Evolutionary conservation across 768 basidiomycete genomes (phyloP).

Genomic region (Pleurotus djamor): DNA sequence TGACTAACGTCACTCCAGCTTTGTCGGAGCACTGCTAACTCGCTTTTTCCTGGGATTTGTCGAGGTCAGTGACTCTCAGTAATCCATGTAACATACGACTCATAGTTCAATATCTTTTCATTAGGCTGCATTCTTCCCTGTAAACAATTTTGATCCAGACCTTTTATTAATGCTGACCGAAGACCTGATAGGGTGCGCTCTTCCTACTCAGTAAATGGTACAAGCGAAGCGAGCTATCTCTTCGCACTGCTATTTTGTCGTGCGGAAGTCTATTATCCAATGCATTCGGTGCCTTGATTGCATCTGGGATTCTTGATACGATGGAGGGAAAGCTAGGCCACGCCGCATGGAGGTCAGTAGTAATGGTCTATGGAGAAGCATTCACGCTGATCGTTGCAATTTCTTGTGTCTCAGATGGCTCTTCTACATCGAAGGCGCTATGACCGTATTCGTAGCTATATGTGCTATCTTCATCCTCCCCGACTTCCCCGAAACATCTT

Average conservation of each 20-base stretch:
- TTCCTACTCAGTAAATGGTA: slow-evolving; percentile 73
- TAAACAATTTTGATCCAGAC: not conserved
- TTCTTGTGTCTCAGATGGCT: slow-evolving; percentile 48
- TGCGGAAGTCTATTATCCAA: slow-evolving; percentile 79
- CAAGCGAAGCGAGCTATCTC: slow-evolving; percentile 66
- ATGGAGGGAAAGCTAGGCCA: slow-evolving; percentile 72
- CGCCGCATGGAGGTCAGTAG: slow-evolving; percentile 65
- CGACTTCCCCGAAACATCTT: slow-evolving; percentile 59
- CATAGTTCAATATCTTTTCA: slow-evolving; percentile 11
- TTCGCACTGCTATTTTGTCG: slow-evolving; percentile 63
- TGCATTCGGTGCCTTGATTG: slow-evolving; percentile 79
- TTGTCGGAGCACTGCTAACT: slow-evolving; percentile 59
- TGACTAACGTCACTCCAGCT: slow-evolving; percentile 33
- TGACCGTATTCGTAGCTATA: slow-evolving; percentile 51
- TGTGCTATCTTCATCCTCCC: slow-evolving; percentile 65
- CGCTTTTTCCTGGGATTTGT: slow-evolving; percentile 78
- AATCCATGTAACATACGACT: not conserved
- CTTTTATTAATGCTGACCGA: slow-evolving; percentile 1
- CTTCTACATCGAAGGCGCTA: slow-evolving; percentile 64
- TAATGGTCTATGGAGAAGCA: no score
- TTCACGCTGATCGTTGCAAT: no score
- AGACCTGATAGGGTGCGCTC: slow-evolving; percentile 11
- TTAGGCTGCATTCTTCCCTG: slow-evolving; percentile 65
- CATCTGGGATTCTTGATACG: slow-evolving; percentile 67
- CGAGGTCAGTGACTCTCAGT: slow-evolving; percentile 22